Evolutionary conservation across 345 rosid genomes (phyloP).

Genomic region (Crucihimalaya himalaica): DNA sequence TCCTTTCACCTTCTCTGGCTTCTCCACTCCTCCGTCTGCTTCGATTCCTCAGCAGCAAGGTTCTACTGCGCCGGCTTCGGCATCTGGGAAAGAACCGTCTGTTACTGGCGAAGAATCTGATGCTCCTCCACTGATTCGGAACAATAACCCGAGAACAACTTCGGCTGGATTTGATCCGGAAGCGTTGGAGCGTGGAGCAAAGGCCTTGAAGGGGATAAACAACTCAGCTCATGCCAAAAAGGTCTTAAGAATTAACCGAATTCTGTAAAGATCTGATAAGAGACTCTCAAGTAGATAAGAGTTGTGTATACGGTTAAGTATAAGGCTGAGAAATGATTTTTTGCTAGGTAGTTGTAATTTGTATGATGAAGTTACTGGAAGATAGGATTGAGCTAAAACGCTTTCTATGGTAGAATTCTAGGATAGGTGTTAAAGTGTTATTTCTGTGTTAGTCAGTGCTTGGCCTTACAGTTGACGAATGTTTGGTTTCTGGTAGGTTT

Average conservation of each 20-base stretch:
- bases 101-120: slow-evolving; percentile 40
- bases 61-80: slow-evolving; percentile 36
- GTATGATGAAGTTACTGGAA: slow-evolving; percentile 6
- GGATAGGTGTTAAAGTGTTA: not conserved
- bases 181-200: slow-evolving; percentile 87
- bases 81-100: slow-evolving; percentile 39
- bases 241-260: slow-evolving; percentile 36
- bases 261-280: not conserved
- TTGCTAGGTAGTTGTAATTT: not conserved
- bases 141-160: slow-evolving; percentile 73
- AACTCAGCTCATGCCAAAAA: slow-evolving; percentile 72
- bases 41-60: slow-evolving; percentile 37
- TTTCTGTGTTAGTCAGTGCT: not conserved
- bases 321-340: not conserved
- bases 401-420: not conserved
- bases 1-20: slow-evolving; percentile 54
- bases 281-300: not conserved
- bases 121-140: slow-evolving; percentile 53
- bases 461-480: slow-evolving; percentile 18
- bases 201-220: slow-evolving; percentile 67
- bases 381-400: not conserved
- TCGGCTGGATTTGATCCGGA: slow-evolving; percentile 93
- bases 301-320: not conserved
- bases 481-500: slow-evolving; percentile 50
- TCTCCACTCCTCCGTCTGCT: slow-evolving; percentile 42